Percentiles rank a stretch among this genome's conserved stretches.
These are phyloP conservation scores for Botrytis galanthina DNA, from an alignment of 2,329 filamentous ascomycete species.

Conservation along the genomic window DNA sequence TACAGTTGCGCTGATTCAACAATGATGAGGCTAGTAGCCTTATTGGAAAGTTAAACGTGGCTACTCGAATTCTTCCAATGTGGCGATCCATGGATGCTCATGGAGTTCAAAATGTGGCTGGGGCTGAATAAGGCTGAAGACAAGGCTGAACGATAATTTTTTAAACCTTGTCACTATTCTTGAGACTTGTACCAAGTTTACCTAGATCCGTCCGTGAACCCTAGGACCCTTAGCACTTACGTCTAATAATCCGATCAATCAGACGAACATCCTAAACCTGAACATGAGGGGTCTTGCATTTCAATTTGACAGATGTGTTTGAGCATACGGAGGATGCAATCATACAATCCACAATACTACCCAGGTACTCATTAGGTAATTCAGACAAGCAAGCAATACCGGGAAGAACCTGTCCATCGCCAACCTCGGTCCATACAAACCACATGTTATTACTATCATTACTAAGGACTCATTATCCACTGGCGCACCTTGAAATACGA, in stretches of 20 bases:
- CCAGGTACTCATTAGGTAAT: not conserved
- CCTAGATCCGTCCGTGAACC: too few relatives aligned
- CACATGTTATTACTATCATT: not conserved
- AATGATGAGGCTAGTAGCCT: slow-evolving; percentile 8
- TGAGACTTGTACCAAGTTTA: not conserved
- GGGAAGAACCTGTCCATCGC: not conserved
- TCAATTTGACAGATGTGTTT: not conserved
- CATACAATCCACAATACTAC: too few relatives aligned
- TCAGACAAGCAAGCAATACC: not conserved
- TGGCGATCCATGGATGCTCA: slow-evolving; percentile 5
- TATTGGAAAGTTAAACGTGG: slow-evolving; percentile 19
- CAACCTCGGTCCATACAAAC: not conserved
- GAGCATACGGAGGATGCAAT: not conserved
- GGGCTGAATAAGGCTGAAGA: not conserved
- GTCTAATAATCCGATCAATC: not conserved
- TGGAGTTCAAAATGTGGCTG: not conserved
- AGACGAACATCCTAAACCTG: not conserved
- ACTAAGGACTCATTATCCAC: too few relatives aligned
- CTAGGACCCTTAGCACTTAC: not conserved
- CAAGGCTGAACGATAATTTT: not conserved
- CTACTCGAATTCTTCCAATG: not conserved
- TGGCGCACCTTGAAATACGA: too few relatives aligned
- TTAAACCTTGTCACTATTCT: not conserved
- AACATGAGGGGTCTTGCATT: not conserved
- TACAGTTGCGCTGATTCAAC: not conserved